phyloP scores from a whole-genome alignment of 2,329 filamentous ascomycete species.

The Fusarium secorum region DNA sequence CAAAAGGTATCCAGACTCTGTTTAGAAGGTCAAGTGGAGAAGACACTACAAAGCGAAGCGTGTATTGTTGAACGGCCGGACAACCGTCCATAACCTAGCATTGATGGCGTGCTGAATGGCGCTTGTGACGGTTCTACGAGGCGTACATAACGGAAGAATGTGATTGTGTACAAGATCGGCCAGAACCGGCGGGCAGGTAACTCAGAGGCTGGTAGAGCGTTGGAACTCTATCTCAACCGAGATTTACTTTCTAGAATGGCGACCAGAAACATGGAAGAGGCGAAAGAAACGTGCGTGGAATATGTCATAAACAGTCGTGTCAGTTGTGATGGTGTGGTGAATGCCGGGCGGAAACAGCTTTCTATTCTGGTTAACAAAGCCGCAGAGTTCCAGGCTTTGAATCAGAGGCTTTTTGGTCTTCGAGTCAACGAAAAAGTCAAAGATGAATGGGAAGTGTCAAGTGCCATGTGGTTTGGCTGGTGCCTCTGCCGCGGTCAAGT shows the following conservation, averaged over 20 bases:
- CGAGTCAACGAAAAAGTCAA: constrained; percentile 19
- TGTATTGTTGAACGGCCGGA: not conserved
- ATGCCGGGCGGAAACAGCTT: not conserved
- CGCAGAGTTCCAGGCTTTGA: constrained; percentile 20
- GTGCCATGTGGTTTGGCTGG: constrained; percentile 28
- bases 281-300: constrained; percentile 4
- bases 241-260: constrained; percentile 21
- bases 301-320: constrained; percentile 13
- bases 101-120: constrained; percentile 25
- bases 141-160: constrained; percentile 30
- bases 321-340: constrained; percentile 2
- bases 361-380: constrained; percentile 24
- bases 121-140: constrained; percentile 18
- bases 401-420: constrained; percentile 20
- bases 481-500: constrained; percentile 34
- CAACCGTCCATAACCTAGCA: constrained; percentile 11
- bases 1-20: constrained; percentile 11
- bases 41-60: not conserved
- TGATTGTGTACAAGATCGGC: constrained; percentile 8
- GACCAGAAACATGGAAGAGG: not conserved
- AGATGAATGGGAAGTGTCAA: constrained; percentile 18
- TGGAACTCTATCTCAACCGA: constrained; percentile 26
- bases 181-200: constrained; percentile 9
- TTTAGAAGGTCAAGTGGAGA: constrained; percentile 18
- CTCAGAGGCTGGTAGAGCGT: constrained; percentile 6